Evolutionary conservation across 2,329 filamentous ascomycete genomes (phyloP), one percentile per base, ranked within the genome.

Genomic region (Tolypocladium endophyticum): DNA sequence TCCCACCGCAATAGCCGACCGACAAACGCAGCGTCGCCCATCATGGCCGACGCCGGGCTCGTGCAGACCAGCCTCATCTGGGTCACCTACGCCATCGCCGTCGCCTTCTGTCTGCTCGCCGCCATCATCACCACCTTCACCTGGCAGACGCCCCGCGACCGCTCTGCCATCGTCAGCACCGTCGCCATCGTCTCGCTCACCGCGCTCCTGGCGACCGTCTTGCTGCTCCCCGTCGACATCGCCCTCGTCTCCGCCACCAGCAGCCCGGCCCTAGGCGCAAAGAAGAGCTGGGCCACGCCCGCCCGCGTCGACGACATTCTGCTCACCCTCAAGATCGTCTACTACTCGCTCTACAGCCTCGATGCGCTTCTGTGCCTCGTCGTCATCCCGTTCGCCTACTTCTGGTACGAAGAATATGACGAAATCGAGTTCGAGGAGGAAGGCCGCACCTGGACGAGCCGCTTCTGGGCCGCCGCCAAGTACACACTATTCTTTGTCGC

Each of bases 341-440:
- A 99, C 77, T 97, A 97, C 74, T 81, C 86, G 0, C 81, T 99
- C 0, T 99, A 97, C 77, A 94, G 90, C 67, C 78, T 97, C 65
- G 94, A 99, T 73, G 90, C 92, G 1, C 72, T 97, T 7, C 83
- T 99, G 14, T 99, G 94, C 70, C 79, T 99, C 54, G 73, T 97
- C 23, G 83, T 96, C 53, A 88, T 97, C 25, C 94, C 94, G 0
- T 99, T 99, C 71, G 88, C 92, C 55, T 99, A 99, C 77, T 99
- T 99, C 73, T 97, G 89, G 86, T 94, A 96, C 69, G 94, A 99
- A 73, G 94, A 97, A 73, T 96, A 96, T 65, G 93, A 97, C 68
- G 92, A 97, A 75, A 87, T 93, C 25, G 92, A 92, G 62, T 82
- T 87, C 39, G 90, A 96, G 67, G 90, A 96, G 67, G 89, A 90